Evolutionary conservation across 73 alveolate genomes (phyloP), one percentile per base, ranked within the genome.

Genomic region (Paramecium pentaurelia): DNA sequence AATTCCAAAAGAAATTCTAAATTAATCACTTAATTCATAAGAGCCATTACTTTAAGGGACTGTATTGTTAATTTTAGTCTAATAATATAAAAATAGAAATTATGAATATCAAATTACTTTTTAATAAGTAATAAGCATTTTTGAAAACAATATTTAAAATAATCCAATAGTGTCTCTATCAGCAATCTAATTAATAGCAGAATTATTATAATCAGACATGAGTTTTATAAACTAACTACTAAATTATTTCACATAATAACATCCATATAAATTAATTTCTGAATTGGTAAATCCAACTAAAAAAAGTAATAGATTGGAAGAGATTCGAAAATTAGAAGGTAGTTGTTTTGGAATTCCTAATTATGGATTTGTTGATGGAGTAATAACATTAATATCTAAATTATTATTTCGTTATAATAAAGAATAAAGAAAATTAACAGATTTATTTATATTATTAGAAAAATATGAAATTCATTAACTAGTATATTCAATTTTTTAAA

Each of bases 241-340:
- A 14, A 34, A 54, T 34, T 94, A 92, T 22, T 88, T 95, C 22
- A 42, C 54, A 30, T 28, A 83, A 16, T 58, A 45, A 32, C 10
- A 37, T 8, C 70, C 96, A 12, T 88, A 90, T 58, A 73, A 64
- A 68, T 85, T 59, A 12, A 27, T 93, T 32, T 40, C 22, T 25
- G 94, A 89, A 27, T 44, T 95, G 86, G 51, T 92, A 37, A 60
- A 93, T 91, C 94, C 97, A 45, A 68, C 92, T 44, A 93, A 64
- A 60, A 89, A 89, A 60, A 85, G 83, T 68, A 96, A 83, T 59
- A 80, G 92, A 51, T 93, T 92, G 60, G 98, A 98, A 68, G 99
- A 97, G 28, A 87, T 96, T 58, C 96, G 98, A 92, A 98, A 93
- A 84, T 92, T 98, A 59, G 99, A 97, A 92, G 99, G 99, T 60